A percentile compares a stretch with the other conserved stretches of the same genome.
Conservation (phyloP, 2,329 filamentous ascomycete species). For the Fusarium poae region DNA sequence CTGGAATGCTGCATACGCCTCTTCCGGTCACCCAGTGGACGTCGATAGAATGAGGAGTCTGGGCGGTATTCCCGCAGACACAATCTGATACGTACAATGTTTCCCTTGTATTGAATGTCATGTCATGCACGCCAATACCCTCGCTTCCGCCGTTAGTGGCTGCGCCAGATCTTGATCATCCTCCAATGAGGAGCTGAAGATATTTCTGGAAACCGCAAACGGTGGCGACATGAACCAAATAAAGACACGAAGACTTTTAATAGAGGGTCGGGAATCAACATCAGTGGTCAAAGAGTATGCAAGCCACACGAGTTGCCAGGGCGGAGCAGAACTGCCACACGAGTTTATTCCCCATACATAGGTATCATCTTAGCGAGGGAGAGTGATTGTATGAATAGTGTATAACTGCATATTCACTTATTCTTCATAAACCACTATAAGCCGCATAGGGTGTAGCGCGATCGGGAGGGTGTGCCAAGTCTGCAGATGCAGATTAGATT, state of each 20-base stretch:
- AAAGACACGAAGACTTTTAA: conserved; percentile 25
- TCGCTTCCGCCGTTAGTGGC: conserved; percentile 30
- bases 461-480: conserved; percentile 26
- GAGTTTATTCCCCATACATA: background rate
- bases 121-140: background rate
- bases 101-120: background rate
- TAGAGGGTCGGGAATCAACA: conserved; percentile 15
- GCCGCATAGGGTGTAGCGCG: conserved; percentile 1
- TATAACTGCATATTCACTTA: conserved; percentile 15
- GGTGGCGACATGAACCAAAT: conserved; percentile 24
- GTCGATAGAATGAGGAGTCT: background rate
- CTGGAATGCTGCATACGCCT: conserved; percentile 19
- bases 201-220: conserved; percentile 22
- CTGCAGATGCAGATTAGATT: conserved; percentile 29
- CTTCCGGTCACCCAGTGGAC: conserved; percentile 26
- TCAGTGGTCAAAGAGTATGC: conserved; percentile 19
- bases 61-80: conserved; percentile 15
- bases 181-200: conserved; percentile 15
- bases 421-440: background rate
- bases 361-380: background rate
- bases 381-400: conserved; percentile 18
- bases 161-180: conserved; percentile 22
- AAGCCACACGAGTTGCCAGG: conserved; percentile 28
- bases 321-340: conserved; percentile 20
- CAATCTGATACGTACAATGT: conserved; percentile 10